These are phyloP conservation scores for Candida odintsovae DNA, from an alignment of 805 yeast species.

Conservation along the genomic window DNA sequence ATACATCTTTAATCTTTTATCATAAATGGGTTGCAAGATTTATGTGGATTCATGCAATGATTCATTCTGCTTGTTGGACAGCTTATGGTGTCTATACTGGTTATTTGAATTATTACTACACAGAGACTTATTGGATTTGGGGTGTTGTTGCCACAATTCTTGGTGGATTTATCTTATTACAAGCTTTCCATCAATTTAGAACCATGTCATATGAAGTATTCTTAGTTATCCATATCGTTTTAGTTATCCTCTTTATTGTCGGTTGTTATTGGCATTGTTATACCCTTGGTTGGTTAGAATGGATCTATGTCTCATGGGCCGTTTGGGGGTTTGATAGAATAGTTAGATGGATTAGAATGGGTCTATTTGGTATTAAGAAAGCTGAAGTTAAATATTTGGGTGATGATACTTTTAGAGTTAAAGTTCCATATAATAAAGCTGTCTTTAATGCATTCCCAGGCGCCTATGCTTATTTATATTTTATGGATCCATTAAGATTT, in stretches of 20 bases:
- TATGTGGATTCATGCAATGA: slow-evolving; percentile 21
- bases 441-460: slow-evolving; percentile 47
- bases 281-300: slow-evolving; percentile 24
- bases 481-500: slow-evolving; percentile 41
- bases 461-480: slow-evolving; percentile 48
- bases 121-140: slow-evolving; percentile 21
- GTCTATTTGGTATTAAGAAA: slow-evolving; percentile 9
- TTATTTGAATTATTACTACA: slow-evolving; percentile 4
- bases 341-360: slow-evolving; percentile 34
- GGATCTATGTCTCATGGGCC: slow-evolving; percentile 33
- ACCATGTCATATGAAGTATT: slow-evolving; percentile 53
- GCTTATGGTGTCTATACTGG: slow-evolving; percentile 7
- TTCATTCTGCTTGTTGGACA: slow-evolving; percentile 15
- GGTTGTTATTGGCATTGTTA: slow-evolving; percentile 56
- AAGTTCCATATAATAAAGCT: slow-evolving; percentile 31
- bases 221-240: slow-evolving; percentile 47
- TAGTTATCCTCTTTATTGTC: slow-evolving; percentile 48
- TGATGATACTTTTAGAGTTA: slow-evolving; percentile 40
- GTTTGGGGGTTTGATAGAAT: slow-evolving; percentile 33
- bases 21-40: slow-evolving; percentile 62
- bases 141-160: slow-evolving; percentile 42
- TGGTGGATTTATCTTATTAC: slow-evolving; percentile 25
- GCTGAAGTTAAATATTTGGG: slow-evolving; percentile 16
- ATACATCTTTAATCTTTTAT: slow-evolving; percentile 52
- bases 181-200: slow-evolving; percentile 48